These are phyloP conservation scores for Lagerstroemia fauriei DNA, from an alignment of 441 rosid genomes.

Conservation along the genomic window DNA sequence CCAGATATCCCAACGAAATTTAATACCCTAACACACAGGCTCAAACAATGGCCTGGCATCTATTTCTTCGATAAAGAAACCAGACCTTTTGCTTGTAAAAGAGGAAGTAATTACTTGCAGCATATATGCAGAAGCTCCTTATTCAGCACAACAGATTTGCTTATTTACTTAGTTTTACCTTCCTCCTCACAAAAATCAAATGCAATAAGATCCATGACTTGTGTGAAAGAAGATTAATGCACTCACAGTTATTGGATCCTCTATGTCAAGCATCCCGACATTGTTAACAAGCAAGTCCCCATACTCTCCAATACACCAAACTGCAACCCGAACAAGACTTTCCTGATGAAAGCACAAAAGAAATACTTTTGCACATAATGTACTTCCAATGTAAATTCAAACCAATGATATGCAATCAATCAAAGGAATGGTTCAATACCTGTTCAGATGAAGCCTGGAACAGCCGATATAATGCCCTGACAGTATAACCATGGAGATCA, in stretches of 20 bases:
- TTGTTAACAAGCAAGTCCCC: constrained; percentile 90
- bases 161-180: neutral
- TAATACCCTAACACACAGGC: neutral
- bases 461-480: constrained; percentile 81
- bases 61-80: neutral
- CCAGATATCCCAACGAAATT: neutral
- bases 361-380: constrained; percentile 15
- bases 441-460: constrained; percentile 75
- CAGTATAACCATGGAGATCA: constrained; percentile 93
- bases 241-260: constrained; percentile 90
- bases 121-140: neutral
- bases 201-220: neutral
- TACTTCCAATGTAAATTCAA: neutral
- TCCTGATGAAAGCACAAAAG: constrained; percentile 55
- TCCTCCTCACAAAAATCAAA: neutral
- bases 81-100: neutral
- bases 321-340: constrained; percentile 88
- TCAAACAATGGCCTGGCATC: neutral
- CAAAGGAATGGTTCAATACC: constrained; percentile 39
- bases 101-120: neutral
- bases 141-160: neutral
- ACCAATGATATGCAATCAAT: neutral
- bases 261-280: constrained; percentile 76
- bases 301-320: constrained; percentile 99
- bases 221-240: constrained; percentile 22